Evolutionary conservation across 2,329 filamentous ascomycete genomes (phyloP).

Genomic region (Colletotrichum sp.): DNA sequence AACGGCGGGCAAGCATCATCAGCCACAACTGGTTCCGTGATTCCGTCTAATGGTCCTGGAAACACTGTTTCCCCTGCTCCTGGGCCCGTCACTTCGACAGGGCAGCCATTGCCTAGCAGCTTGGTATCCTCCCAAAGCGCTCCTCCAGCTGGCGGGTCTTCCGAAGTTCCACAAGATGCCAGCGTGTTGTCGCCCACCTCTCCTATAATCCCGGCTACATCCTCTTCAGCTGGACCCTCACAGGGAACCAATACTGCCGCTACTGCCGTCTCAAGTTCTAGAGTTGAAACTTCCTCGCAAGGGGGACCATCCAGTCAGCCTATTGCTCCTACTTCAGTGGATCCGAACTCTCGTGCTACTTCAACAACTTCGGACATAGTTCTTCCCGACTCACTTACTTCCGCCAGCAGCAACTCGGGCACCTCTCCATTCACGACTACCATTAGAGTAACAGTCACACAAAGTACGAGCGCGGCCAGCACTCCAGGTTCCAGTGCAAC

Average conservation of each 20-base stretch:
- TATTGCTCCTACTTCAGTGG: background rate
- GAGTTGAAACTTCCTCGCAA: background rate
- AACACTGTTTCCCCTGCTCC: background rate
- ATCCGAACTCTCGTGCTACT: background rate
- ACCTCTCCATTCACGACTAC: background rate
- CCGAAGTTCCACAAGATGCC: background rate
- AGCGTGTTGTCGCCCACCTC: background rate
- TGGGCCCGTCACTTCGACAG: background rate
- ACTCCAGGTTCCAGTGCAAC: background rate
- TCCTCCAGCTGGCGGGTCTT: background rate
- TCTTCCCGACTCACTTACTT: background rate
- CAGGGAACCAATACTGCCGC: background rate
- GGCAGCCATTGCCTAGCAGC: background rate
- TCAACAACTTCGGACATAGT: background rate
- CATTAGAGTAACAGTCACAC: background rate
- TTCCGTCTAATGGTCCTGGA: background rate
- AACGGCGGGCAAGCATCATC: background rate
- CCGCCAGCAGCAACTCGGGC: background rate
- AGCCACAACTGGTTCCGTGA: background rate
- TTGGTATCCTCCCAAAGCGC: background rate
- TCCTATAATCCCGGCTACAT: background rate
- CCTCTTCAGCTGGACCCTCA: background rate
- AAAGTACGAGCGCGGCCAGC: background rate
- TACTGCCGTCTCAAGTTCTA: background rate
- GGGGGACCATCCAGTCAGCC: background rate